These are phyloP conservation scores for Conticribra weissflogii DNA, from an alignment of 108 stramenopile genomes.

Conservation along the genomic window DNA sequence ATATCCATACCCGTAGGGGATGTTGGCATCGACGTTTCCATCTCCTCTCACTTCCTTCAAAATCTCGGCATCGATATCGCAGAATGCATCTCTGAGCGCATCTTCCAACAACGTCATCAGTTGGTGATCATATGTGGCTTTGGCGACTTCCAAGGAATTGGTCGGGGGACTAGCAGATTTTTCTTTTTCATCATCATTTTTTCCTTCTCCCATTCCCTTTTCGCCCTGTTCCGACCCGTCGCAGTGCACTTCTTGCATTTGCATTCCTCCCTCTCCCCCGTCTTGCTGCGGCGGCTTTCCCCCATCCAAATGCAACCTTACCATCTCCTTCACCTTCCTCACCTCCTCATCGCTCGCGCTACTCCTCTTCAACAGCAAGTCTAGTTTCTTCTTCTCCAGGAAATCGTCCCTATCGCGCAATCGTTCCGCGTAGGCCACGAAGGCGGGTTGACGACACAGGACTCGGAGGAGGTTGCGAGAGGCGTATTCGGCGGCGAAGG, in stretches of 20 bases:
- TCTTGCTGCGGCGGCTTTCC: too few species aligned
- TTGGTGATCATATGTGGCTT: conserved; percentile 31
- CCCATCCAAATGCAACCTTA: conserved; percentile 20
- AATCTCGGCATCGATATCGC: conserved; percentile 69
- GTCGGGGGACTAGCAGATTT: too few species aligned
- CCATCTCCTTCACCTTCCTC: conserved; percentile 31
- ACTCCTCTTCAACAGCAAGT: conserved; percentile 22
- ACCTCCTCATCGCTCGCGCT: conserved; percentile 40
- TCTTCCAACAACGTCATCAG: conserved; percentile 50
- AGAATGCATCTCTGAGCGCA: conserved; percentile 58
- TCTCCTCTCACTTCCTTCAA: conserved; percentile 34
- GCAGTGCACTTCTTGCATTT: background rate
- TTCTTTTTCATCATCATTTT: too few species aligned
- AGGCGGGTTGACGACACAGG: conserved; percentile 44
- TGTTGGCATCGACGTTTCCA: conserved; percentile 36
- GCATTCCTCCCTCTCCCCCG: background rate
- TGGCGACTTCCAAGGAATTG: conserved; percentile 22
- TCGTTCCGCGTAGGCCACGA: conserved; percentile 53
- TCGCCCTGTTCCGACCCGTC: too few species aligned
- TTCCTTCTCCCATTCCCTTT: too few species aligned
- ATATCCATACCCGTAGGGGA: conserved; percentile 31
- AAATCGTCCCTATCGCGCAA: conserved; percentile 26
- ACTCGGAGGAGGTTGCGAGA: conserved; percentile 56
- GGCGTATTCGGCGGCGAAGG: conserved; percentile 68
- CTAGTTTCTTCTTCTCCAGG: conserved; percentile 8